Evolutionary conservation across 2,329 filamentous ascomycete genomes (phyloP).

Genomic region (Stagonosporopsis tanaceti): DNA sequence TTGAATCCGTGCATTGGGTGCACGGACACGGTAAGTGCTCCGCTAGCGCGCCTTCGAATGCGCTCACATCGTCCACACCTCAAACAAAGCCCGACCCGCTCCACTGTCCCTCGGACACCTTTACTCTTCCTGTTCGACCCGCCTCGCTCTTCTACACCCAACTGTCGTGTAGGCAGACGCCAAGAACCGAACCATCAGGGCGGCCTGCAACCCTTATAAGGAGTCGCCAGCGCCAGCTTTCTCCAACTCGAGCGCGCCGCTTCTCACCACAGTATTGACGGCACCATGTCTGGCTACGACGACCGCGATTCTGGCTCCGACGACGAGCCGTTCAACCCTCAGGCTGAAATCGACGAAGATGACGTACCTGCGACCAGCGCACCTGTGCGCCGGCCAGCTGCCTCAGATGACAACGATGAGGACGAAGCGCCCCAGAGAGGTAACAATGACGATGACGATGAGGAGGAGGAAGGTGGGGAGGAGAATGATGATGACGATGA

Average conservation of each 20-base stretch:
- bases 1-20: no score
- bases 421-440: slow-evolving; percentile 44
- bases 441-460: slow-evolving; percentile 35
- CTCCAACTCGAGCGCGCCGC: slow-evolving; percentile 16
- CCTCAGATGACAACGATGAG: slow-evolving; percentile 43
- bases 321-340: slow-evolving; percentile 91
- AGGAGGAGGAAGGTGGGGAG: slow-evolving; percentile 55
- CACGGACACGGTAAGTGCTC: slow-evolving; percentile 16
- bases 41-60: slow-evolving; percentile 33
- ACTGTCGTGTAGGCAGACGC: slow-evolving; percentile 1
- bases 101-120: slow-evolving; percentile 10
- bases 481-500: slow-evolving; percentile 68
- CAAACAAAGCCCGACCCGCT: slow-evolving; percentile 27
- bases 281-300: slow-evolving; percentile 43
- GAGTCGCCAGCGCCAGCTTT: slow-evolving; percentile 17
- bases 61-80: slow-evolving; percentile 23
- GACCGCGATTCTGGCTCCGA: slow-evolving; percentile 54
- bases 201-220: neutral
- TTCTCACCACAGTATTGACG: slow-evolving; percentile 6
- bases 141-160: neutral
- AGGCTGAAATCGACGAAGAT: slow-evolving; percentile 73
- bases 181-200: neutral
- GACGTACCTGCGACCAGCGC: slow-evolving; percentile 38
- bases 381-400: slow-evolving; percentile 38
- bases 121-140: neutral